Evolutionary conservation across 139 green algal genomes (phyloP), one percentile per base, ranked within the genome.

Genomic region (Parachlorella kessleri): DNA sequence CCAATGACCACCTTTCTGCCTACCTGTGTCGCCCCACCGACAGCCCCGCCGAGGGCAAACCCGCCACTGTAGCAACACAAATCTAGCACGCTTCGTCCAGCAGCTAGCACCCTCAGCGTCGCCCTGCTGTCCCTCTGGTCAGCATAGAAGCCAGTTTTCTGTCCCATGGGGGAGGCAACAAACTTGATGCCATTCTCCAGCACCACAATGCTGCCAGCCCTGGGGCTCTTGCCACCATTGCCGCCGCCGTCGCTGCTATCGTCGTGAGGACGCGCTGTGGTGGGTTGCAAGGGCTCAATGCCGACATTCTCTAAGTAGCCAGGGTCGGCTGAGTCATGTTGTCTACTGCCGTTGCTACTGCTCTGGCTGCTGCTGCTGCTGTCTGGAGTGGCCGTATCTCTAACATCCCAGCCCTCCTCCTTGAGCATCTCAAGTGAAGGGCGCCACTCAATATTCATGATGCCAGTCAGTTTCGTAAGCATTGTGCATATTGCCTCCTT

Each of bases 11-110:
- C n/a, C n/a, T n/a, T n/a, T n/a, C n/a, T n/a, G 26, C 63, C 63
- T 23, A 95, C 92, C 35, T 80, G 41, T 9, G 70, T 54, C 10
- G 93, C 93, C 2, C 93, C 93, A 18, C 85, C 87, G 1, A 79
- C 63, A 30, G 88, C 86, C 3, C 87, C 89, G 35, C 81, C 83
- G 28, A 93, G 55, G 14, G 87, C 84, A 80, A 94, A 93, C 8
- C 89, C 87, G 18, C 89, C 89, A 8, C 76, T 94, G 88, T 97
- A 99, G 82, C 92, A 98, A 86, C 93, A 99, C 33, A 98, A 78
- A 88, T 99, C 95, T 6, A 98, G 81, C 28, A 94, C 91, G 3
- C 55, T 83, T 66, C 84, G 92, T 37, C 86, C 78, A 23, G 39
- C 3, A 5, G 65, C 59, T 42, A 98, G 68, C 9, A 48, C n/a